Conservation (phyloP, 2,329 filamentous ascomycete genomes). For the Camillea tinctor region DNA sequence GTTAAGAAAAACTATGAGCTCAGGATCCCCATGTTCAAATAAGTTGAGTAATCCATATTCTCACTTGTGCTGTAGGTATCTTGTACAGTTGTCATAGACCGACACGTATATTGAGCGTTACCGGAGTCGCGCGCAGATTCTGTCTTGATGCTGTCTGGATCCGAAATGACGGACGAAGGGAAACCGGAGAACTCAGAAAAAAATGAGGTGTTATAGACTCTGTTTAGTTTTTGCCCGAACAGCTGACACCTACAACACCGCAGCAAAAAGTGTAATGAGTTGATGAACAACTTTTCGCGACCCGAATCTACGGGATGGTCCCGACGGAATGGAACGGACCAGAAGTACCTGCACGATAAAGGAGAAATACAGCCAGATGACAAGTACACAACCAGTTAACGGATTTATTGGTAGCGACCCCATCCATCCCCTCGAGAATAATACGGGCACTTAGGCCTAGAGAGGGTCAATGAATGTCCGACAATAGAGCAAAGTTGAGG, state of each 20-base stretch:
- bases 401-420: not conserved
- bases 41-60: not conserved
- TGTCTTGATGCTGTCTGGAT: not conserved
- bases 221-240: not conserved
- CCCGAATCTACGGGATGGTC: not conserved
- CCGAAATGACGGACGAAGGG: not conserved
- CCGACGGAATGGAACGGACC: not conserved
- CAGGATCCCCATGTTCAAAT: not conserved
- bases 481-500: not conserved
- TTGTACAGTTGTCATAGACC: not conserved
- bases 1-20: not conserved
- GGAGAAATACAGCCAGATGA: not conserved
- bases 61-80: too few species aligned
- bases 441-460: not conserved
- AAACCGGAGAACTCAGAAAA: not conserved
- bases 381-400: not conserved
- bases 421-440: not conserved
- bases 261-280: not conserved
- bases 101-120: not conserved
- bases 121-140: not conserved
- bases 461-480: not conserved
- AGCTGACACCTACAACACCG: not conserved
- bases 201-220: not conserved
- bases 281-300: not conserved
- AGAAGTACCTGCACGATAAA: not conserved